Percentiles rank a stretch among this genome's conserved stretches.
These are phyloP conservation scores for Rhodotorula sp. DNA, from an alignment of 1,284 basidiomycete species.

Conservation along the genomic window DNA sequence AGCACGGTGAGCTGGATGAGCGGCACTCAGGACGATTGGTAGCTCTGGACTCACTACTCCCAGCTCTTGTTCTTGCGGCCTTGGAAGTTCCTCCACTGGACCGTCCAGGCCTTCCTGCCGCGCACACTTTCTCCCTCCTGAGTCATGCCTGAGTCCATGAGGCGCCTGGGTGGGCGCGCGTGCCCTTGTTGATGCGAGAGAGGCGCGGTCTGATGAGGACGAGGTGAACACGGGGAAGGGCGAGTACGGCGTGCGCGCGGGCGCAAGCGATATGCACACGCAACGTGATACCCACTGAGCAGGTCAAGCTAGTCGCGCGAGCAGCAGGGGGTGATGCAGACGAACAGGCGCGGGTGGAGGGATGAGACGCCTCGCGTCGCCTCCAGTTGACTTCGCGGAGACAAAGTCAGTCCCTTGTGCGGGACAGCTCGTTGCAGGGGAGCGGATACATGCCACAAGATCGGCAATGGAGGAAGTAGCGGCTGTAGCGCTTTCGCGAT, in stretches of 20 bases:
- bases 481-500: too few species aligned
- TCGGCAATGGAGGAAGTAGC: too few species aligned
- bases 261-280: neutral
- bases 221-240: neutral
- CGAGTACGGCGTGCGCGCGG: neutral
- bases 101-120: slow-evolving; percentile 3
- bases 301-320: too few species aligned
- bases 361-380: neutral
- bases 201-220: neutral
- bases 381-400: neutral
- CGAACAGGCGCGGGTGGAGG: too few species aligned
- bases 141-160: neutral
- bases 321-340: too few species aligned
- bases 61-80: slow-evolving; percentile 82
- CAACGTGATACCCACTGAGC: too few species aligned
- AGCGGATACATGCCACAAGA: too few species aligned
- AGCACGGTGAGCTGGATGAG: neutral
- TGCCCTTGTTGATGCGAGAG: too few species aligned
- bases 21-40: too few species aligned
- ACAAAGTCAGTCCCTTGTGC: neutral
- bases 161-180: too few species aligned
- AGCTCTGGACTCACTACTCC: slow-evolving; percentile 58
- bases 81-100: slow-evolving; percentile 64
- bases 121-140: neutral
- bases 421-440: too few species aligned